Conservation (phyloP, 805 yeast species). For the Kregervanrija delftensis region DNA sequence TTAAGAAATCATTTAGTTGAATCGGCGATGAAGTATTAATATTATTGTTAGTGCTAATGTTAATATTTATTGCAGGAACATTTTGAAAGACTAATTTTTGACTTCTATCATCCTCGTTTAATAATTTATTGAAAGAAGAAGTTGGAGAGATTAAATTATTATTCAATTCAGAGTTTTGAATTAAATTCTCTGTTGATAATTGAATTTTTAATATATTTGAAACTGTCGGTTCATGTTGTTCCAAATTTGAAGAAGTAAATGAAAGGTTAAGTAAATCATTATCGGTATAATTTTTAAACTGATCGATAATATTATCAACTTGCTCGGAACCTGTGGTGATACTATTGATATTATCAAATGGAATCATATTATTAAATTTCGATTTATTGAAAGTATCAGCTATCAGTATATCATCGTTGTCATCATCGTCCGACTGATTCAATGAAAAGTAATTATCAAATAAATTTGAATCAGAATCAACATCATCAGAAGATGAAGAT, state of each 20-base stretch:
- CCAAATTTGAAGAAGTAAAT: not conserved
- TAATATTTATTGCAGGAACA: not conserved
- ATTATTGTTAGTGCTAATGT: not conserved
- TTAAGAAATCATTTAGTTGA: not conserved
- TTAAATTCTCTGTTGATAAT: not conserved
- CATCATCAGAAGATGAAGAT: conserved; percentile 7
- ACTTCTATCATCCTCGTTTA: conserved; percentile 10
- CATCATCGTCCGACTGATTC: no score
- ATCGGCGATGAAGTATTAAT: not conserved
- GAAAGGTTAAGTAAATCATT: not conserved
- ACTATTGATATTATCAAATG: not conserved
- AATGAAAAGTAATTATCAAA: conserved; percentile 12
- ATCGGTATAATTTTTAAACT: conserved; percentile 1
- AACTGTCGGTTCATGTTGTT: not conserved
- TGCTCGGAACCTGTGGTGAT: conserved; percentile 24
- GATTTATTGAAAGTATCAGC: no score
- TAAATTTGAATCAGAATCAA: conserved; percentile 7
- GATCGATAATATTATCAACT: conserved; percentile 24
- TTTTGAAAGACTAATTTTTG: not conserved
- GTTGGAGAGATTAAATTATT: conserved; percentile 21
- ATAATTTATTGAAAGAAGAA: conserved; percentile 16
- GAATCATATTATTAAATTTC: conserved; percentile 4
- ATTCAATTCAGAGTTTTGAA: conserved; percentile 1
- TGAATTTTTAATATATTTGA: not conserved
- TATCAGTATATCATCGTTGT: no score